phyloP scores from a whole-genome alignment of 108 stramenopile species.

The Fragilaria radians region DNA sequence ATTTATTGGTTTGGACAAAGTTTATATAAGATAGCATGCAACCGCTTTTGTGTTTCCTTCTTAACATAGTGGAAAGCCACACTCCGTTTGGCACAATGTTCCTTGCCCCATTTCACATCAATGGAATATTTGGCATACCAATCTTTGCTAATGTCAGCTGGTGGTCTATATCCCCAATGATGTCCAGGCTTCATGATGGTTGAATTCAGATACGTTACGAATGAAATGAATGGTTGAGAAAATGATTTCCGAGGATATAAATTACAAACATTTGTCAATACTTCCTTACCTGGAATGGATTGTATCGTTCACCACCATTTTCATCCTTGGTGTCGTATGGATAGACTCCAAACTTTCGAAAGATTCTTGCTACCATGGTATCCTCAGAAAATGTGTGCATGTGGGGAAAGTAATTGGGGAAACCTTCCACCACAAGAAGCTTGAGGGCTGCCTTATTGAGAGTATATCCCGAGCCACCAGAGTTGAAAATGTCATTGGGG shows the following conservation, averaged over 20 bases:
- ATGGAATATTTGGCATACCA: conserved; percentile 90
- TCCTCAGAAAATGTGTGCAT: conserved; percentile 81
- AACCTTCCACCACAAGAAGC: conserved; percentile 55
- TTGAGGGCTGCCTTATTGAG: conserved; percentile 91
- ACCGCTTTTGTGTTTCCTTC: conserved; percentile 56
- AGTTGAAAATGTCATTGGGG: conserved; percentile 82
- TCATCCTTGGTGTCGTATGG: conserved; percentile 92
- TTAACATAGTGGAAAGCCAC: conserved; percentile 95
- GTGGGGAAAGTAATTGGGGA: conserved; percentile 74
- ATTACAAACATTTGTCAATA: background rate
- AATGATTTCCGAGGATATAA: background rate
- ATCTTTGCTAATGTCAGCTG: conserved; percentile 47
- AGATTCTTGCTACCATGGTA: conserved; percentile 77
- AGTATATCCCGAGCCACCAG: conserved; percentile 92
- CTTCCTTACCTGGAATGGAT: conserved; percentile 67
- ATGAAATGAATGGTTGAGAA: background rate
- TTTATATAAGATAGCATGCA: conserved; percentile 70
- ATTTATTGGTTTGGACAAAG: conserved; percentile 27
- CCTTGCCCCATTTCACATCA: conserved; percentile 76
- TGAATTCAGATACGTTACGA: too few species aligned
- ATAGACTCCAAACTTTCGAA: conserved; percentile 52
- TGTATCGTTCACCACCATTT: conserved; percentile 86
- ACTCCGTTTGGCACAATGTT: conserved; percentile 83
- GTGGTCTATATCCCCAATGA: conserved; percentile 67
- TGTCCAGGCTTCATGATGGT: conserved; percentile 66